phyloP scores from a whole-genome alignment of 2,329 filamentous ascomycete genomes.

The Zymoseptoria tritici region DNA sequence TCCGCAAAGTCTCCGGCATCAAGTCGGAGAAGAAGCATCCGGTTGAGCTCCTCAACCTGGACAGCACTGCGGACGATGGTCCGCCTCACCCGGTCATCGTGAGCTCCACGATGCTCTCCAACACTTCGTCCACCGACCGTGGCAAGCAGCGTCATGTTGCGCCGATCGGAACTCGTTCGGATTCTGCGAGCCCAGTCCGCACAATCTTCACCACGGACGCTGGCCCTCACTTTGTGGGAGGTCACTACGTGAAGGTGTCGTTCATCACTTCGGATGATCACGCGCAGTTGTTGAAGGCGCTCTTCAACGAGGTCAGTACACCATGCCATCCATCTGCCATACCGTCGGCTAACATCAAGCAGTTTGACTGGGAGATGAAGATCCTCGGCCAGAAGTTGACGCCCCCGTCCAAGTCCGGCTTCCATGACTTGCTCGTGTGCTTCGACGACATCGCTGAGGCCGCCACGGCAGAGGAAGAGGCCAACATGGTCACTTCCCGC shows the following conservation, averaged over 20 bases:
- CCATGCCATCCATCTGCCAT: background rate
- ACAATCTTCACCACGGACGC: slow-evolving; percentile 22
- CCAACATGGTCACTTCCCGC: slow-evolving; percentile 7
- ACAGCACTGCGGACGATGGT: slow-evolving; percentile 12
- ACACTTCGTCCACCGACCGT: background rate
- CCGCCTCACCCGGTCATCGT: slow-evolving; percentile 7
- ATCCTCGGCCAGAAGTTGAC: slow-evolving; percentile 6
- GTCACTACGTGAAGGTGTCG: slow-evolving; percentile 19
- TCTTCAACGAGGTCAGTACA: slow-evolving; percentile 15
- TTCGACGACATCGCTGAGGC: slow-evolving; percentile 36
- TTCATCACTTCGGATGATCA: slow-evolving; percentile 2
- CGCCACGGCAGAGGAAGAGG: slow-evolving; percentile 6
- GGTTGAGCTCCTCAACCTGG: slow-evolving; percentile 5
- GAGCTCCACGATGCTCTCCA: background rate
- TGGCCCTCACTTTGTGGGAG: slow-evolving; percentile 11
- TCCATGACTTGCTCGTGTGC: slow-evolving; percentile 14
- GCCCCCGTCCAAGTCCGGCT: background rate
- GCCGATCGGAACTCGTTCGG: slow-evolving; percentile 15
- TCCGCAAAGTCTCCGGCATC: background rate
- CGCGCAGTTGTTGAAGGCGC: background rate
- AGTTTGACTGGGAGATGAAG: slow-evolving; percentile 15
- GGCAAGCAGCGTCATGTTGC: background rate
- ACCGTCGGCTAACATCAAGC: background rate
- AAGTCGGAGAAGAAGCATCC: background rate
- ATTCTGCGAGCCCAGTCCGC: background rate